Percentiles rank a stretch among this genome's conserved stretches.
These are phyloP conservation scores for Leccinellum albellum DNA, from an alignment of 768 basidiomycete genomes.

Conservation along the genomic window DNA sequence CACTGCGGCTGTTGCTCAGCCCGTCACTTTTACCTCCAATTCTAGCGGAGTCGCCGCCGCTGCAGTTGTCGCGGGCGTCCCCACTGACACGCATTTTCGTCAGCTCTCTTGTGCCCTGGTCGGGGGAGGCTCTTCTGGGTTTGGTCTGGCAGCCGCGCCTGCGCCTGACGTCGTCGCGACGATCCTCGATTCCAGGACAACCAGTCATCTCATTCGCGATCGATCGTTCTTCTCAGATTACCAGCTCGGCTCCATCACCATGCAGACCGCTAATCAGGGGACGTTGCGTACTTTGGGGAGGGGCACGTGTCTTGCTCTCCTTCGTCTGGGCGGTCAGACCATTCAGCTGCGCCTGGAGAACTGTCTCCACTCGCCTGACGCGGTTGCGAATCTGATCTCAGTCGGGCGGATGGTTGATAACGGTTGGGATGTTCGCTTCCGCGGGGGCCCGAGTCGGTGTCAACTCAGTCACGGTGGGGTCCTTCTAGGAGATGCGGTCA, in stretches of 20 bases:
- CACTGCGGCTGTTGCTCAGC: too few relatives aligned
- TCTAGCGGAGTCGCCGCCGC: too few relatives aligned
- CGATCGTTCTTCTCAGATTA: not conserved
- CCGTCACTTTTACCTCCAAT: too few relatives aligned
- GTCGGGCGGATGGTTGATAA: not conserved
- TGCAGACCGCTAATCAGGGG: not conserved
- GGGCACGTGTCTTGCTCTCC: not conserved
- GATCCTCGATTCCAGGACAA: not conserved
- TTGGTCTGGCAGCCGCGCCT: not conserved
- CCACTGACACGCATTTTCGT: not conserved
- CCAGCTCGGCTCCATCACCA: not conserved
- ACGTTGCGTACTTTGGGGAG: not conserved
- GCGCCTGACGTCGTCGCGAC: too few relatives aligned
- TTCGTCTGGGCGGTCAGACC: not conserved
- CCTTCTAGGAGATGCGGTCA: not conserved
- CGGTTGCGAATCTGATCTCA: not conserved
- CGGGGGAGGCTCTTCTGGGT: too few relatives aligned
- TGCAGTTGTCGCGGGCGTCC: not conserved
- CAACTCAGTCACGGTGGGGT: not conserved
- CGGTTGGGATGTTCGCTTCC: not conserved
- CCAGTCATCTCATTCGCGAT: not conserved
- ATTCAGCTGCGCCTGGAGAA: not conserved
- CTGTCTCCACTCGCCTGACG: not conserved
- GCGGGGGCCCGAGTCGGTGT: not conserved
- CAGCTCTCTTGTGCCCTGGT: not conserved